Percentiles rank a stretch among this genome's conserved stretches.
Evolutionary conservation across 2,329 filamentous ascomycete species (phyloP).

Genomic region (Parafenestella ontariensis): DNA sequence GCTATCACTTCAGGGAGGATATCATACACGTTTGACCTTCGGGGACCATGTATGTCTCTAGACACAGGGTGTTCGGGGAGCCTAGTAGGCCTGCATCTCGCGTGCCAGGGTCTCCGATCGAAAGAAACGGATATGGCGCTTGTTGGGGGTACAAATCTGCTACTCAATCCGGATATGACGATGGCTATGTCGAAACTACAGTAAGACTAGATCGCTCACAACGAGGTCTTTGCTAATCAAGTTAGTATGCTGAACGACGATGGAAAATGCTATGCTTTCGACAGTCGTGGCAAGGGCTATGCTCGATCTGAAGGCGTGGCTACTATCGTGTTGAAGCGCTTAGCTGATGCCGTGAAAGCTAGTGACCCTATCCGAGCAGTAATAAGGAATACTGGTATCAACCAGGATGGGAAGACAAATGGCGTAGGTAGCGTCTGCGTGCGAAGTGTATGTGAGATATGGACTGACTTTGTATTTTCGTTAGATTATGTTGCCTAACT

Average conservation of each 20-base stretch:
- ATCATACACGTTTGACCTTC: slow-evolving; percentile 18
- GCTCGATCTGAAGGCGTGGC: slow-evolving; percentile 37
- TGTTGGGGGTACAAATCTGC: slow-evolving; percentile 48
- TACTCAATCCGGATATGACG: slow-evolving; percentile 23
- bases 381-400: slow-evolving; percentile 28
- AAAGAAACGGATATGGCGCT: slow-evolving; percentile 39
- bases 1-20: slow-evolving; percentile 18
- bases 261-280: slow-evolving; percentile 35
- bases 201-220: background rate
- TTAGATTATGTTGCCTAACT: slow-evolving; percentile 12
- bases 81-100: slow-evolving; percentile 19
- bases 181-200: background rate
- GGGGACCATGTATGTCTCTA: slow-evolving; percentile 17
- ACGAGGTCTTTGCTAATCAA: too few species aligned
- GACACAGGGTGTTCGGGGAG: slow-evolving; percentile 30
- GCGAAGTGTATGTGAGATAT: too few species aligned
- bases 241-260: slow-evolving; percentile 9
- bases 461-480: too few species aligned
- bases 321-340: slow-evolving; percentile 33
- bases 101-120: slow-evolving; percentile 22
- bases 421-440: background rate
- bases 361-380: slow-evolving; percentile 35
- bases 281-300: slow-evolving; percentile 35
- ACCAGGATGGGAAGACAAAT: slow-evolving; percentile 22
- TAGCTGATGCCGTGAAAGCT: slow-evolving; percentile 29